phyloP scores from a whole-genome alignment of 208 protist species.

The Vickermania spadyakhi region DNA sequence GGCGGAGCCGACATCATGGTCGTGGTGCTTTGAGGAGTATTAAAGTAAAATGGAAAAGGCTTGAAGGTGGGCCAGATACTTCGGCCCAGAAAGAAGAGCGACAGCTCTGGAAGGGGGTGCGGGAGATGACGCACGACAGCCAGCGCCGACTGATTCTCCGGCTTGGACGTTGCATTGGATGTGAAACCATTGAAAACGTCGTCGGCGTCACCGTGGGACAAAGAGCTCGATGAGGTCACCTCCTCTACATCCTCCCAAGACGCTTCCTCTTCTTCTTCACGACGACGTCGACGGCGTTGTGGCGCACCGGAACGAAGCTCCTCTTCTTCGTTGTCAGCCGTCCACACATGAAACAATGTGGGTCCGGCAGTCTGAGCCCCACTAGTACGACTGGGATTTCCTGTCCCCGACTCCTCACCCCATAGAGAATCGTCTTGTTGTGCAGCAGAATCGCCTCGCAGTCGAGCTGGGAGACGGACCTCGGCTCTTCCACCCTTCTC shows the following conservation, averaged over 20 bases:
- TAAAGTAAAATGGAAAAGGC: neutral
- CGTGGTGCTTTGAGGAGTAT: neutral
- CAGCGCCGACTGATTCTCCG: neutral
- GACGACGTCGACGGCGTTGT: neutral
- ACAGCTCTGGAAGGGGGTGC: neutral
- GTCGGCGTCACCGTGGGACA: neutral
- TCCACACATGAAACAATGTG: neutral
- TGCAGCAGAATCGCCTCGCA: neutral
- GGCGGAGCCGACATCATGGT: neutral
- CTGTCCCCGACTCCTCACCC: neutral
- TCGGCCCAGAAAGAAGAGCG: neutral
- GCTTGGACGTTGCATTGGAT: neutral
- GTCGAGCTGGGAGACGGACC: neutral
- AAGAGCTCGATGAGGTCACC: neutral
- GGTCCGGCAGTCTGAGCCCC: neutral
- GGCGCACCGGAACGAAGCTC: neutral
- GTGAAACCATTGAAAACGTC: too few species aligned
- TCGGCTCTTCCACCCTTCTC: neutral
- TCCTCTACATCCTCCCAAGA: neutral
- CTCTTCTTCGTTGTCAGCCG: neutral
- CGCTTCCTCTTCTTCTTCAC: neutral
- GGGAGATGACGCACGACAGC: neutral
- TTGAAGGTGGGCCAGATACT: neutral
- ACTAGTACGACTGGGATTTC: neutral
- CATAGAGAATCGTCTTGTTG: neutral